Percentiles rank a stretch among this genome's conserved stretches.
Evolutionary conservation across 805 yeast genomes (phyloP).

Genomic region (Blastobotrys terrestris): DNA sequence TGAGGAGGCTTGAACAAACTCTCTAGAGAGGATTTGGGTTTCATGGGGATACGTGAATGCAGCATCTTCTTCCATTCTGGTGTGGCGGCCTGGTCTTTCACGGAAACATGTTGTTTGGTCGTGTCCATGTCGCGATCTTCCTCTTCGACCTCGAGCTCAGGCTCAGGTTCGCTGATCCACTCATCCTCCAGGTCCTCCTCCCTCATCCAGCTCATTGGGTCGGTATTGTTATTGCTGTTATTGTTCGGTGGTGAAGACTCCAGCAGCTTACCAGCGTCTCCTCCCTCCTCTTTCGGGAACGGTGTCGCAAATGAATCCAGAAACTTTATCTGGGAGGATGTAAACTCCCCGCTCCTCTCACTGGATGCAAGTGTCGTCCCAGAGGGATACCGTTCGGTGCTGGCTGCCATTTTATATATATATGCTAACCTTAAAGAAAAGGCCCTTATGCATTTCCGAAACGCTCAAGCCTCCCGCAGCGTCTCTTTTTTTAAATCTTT

Average conservation of each 20-base stretch:
- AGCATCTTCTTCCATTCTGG: conserved; percentile 9
- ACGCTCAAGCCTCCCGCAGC: neutral
- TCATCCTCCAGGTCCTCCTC: conserved; percentile 6
- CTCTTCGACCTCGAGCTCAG: neutral
- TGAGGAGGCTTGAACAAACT: conserved; percentile 3
- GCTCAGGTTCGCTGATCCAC: conserved; percentile 4
- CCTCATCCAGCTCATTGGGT: conserved; percentile 6
- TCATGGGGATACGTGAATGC: neutral
- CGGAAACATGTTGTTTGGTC: neutral
- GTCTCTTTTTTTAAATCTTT: too few relatives aligned
- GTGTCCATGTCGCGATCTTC: neutral
- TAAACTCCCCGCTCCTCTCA: neutral
- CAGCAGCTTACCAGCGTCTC: neutral
- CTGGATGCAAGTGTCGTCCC: neutral
- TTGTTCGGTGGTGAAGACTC: neutral
- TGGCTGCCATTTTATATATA: neutral
- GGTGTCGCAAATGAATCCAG: neutral
- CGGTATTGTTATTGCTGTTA: neutral
- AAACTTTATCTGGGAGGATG: neutral
- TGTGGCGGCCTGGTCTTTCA: neutral
- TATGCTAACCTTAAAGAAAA: neutral
- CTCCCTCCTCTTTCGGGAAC: neutral
- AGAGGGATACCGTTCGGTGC: neutral
- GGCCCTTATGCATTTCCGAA: neutral
- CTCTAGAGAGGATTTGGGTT: neutral